Evolutionary conservation across 441 rosid species (phyloP), one percentile per base, ranked within the genome.

Genomic region (Biscutella laevigata): DNA sequence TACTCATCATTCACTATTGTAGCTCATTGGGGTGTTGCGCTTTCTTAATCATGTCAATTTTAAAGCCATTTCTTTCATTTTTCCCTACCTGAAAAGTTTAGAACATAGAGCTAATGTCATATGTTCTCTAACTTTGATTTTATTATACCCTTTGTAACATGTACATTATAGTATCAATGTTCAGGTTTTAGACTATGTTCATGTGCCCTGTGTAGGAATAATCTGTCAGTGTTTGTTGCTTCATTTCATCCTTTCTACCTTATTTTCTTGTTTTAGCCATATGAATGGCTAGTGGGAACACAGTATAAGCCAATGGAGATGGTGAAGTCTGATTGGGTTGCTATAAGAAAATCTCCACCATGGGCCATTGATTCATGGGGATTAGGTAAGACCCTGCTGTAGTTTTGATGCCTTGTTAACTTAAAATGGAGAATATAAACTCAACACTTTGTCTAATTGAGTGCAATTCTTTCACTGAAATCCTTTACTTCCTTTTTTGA

Each of bases 321-420:
- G 74, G 80, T 57, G 38, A 94, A 94, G 72, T 86, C 95, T 71
- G 99, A 94, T 56, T 89, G 99, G 99, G 70, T 67, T 62, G 67
- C 86, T 40, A 75, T 94, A 45, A 80, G 99, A 73, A 89, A 89
- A 73, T 94, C 96, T 72, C 96, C 99, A 4, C 86, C 99, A 28
- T 94, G 97, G 97, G 74, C 95, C 60, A 86, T 89, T 68, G 99
- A 94, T 73, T 89, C 99, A 37, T 94, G 97, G 99, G 99, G 99
- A 24, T 79, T 94, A 74, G 99, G 99, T 89, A 70, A 74, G 79
- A 69, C 41, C 38, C 34, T 40, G 11, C 35, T 52, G 26, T 59
- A 35, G 22, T 56, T 53, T 14, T 22, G 38, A 6, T 34, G 17
- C 38, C 20, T 7, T 36, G 34, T 33, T 13, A 6, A 28, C 13